A percentile compares a stretch with the other conserved stretches of the same genome.
These are phyloP conservation scores for Alternaria sp. DNA, from an alignment of 2,329 filamentous ascomycete species.

Conservation along the genomic window DNA sequence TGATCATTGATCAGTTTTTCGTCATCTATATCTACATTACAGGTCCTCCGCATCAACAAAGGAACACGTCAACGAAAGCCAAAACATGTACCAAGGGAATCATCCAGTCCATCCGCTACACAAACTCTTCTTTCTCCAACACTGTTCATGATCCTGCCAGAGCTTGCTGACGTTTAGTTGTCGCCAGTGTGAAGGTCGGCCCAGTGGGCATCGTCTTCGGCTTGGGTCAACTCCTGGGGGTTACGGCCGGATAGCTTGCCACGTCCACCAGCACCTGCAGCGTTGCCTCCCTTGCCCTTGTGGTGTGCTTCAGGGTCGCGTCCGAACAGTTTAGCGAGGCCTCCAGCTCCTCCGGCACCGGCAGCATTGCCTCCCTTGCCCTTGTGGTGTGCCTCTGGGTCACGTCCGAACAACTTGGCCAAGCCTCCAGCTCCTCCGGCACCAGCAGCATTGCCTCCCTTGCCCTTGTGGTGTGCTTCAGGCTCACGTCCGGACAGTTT, in stretches of 20 bases:
- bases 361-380: conserved; percentile 10
- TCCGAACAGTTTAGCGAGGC: neutral
- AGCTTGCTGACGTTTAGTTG: neutral
- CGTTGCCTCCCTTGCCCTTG: conserved; percentile 19
- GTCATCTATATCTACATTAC: conserved; percentile 1
- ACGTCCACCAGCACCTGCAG: neutral
- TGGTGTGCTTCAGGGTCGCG: neutral
- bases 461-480: conserved; percentile 16
- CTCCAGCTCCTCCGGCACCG: neutral
- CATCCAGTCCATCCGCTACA: neutral
- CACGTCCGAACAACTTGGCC: conserved; percentile 1
- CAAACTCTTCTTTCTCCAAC: neutral
- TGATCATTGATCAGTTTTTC: neutral
- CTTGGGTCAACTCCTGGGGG: neutral
- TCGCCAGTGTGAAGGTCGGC: neutral
- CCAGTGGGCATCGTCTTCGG: conserved; percentile 1
- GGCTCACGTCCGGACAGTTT: neutral
- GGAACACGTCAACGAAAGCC: neutral
- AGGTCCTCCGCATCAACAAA: neutral
- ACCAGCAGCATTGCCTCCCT: conserved; percentile 9
- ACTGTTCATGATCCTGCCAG: neutral
- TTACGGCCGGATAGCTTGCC: conserved; percentile 3
- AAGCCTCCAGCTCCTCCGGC: neutral
- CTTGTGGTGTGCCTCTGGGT: conserved; percentile 6
- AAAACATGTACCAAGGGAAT: conserved; percentile 6